These are phyloP conservation scores for Nothomitra cinnamomea DNA, from an alignment of 2,329 filamentous ascomycete genomes.

Conservation along the genomic window DNA sequence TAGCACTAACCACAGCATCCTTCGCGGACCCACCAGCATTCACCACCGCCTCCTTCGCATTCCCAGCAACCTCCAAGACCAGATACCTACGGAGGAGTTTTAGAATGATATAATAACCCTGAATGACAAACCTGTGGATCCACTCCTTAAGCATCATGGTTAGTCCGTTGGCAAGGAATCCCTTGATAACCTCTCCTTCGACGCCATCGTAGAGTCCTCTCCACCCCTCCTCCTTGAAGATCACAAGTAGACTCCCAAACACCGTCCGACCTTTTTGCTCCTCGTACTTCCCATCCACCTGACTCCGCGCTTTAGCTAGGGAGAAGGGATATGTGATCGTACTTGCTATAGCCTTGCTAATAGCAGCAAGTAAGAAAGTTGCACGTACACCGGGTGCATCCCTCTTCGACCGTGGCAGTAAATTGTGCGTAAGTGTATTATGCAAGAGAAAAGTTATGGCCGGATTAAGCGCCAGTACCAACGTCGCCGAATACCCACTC, in stretches of 20 bases:
- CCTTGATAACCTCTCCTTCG: slow-evolving; percentile 58
- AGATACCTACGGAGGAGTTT: slow-evolving; percentile 28
- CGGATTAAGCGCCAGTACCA: slow-evolving; percentile 72
- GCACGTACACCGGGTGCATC: slow-evolving; percentile 34
- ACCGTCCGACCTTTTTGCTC: slow-evolving; percentile 28
- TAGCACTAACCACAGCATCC: slow-evolving; percentile 8
- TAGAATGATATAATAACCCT: slow-evolving; percentile 51
- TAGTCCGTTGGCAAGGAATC: slow-evolving; percentile 71
- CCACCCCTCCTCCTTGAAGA: slow-evolving; percentile 46
- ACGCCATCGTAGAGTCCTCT: slow-evolving; percentile 59
- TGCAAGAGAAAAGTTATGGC: slow-evolving; percentile 75
- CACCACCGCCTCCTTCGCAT: slow-evolving; percentile 5
- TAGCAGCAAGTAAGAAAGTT: slow-evolving; percentile 52
- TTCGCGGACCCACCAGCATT: slow-evolving; percentile 10
- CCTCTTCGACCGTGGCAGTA: slow-evolving; percentile 37
- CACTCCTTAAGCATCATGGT: slow-evolving; percentile 77
- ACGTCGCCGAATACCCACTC: slow-evolving; percentile 69
- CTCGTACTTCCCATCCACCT: slow-evolving; percentile 32
- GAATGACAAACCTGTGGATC: slow-evolving; percentile 55
- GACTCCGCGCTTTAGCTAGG: slow-evolving; percentile 64
- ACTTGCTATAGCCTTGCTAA: slow-evolving; percentile 63
- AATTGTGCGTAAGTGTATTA: slow-evolving; percentile 44
- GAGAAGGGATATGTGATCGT: slow-evolving; percentile 72
- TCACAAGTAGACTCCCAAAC: slow-evolving; percentile 42
- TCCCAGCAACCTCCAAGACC: slow-evolving; percentile 17